Conservation (phyloP, 176 grass and related monocot genomes). For the Zizania latifolia region DNA sequence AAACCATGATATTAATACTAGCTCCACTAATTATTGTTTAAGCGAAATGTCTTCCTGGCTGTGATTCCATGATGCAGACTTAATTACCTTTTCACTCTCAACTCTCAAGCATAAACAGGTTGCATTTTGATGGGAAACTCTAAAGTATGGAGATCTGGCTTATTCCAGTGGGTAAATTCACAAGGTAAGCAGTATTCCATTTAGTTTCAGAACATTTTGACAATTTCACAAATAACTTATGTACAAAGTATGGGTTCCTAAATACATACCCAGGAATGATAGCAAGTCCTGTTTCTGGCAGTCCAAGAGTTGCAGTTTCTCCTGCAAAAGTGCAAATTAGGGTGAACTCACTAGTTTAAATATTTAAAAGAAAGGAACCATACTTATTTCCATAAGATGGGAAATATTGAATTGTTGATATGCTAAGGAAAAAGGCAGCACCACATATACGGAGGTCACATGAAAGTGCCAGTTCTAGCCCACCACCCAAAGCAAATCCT, state of each 20-base stretch:
- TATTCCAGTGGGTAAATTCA: neutral
- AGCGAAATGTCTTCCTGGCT: neutral
- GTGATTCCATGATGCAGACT: too few species aligned
- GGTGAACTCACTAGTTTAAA: neutral
- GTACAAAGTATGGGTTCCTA: neutral
- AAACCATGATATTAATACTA: too few species aligned
- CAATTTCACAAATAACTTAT: neutral
- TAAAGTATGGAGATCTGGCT: neutral
- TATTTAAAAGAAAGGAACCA: neutral
- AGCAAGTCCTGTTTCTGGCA: conserved; percentile 80
- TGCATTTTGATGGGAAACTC: neutral
- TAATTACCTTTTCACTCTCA: too few species aligned
- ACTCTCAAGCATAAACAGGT: neutral
- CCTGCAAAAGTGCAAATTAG: conserved; percentile 42
- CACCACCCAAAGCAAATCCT: conserved; percentile 80
- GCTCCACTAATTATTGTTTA: neutral
- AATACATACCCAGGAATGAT: conserved; percentile 81
- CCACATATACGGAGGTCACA: conserved; percentile 84
- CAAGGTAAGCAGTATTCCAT: neutral
- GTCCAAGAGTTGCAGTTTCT: conserved; percentile 67
- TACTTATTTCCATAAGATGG: neutral
- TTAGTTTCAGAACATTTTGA: conserved; percentile 1
- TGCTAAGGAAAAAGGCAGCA: conserved; percentile 19
- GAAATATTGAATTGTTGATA: neutral
- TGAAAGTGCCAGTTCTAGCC: conserved; percentile 74